Evolutionary conservation across 768 basidiomycete species (phyloP).

Genomic region (Mycena latifolia): DNA sequence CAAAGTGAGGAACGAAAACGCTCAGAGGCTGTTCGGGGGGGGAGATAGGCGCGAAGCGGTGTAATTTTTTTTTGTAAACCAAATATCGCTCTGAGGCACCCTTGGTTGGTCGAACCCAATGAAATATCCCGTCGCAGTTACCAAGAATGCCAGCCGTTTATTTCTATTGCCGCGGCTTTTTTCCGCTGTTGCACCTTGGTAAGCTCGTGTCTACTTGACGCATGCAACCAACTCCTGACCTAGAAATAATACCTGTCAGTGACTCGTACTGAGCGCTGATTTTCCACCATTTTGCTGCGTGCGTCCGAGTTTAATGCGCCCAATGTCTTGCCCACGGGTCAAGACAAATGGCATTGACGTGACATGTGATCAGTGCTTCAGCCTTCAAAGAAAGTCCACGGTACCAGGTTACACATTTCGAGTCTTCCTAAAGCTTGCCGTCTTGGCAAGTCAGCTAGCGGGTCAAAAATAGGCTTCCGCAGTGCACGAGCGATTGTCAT

Average conservation of each 20-base stretch:
- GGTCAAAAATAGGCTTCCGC: background rate
- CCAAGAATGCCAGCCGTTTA: background rate
- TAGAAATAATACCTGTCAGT: background rate
- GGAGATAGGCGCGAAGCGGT: background rate
- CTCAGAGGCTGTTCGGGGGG: slow-evolving; percentile 12
- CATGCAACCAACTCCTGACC: background rate
- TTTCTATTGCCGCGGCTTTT: no score
- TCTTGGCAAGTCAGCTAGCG: no score
- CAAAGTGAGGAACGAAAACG: slow-evolving; percentile 11
- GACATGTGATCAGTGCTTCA: background rate
- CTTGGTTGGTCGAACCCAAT: no score
- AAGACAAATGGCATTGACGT: slow-evolving; percentile 19
- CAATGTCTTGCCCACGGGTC: background rate
- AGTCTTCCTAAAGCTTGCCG: background rate
- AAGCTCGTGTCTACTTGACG: no score
- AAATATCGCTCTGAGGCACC: background rate
- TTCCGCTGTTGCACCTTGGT: no score
- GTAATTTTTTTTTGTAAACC: background rate
- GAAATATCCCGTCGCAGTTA: background rate
- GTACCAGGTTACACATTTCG: no score
- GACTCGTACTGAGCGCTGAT: slow-evolving; percentile 22
- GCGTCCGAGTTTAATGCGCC: no score
- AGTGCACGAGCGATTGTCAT: no score
- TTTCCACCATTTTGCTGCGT: background rate
- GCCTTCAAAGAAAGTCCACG: no score